phyloP scores from a whole-genome alignment of 176 grass and related monocot species.

The Oryza glumipatula region DNA sequence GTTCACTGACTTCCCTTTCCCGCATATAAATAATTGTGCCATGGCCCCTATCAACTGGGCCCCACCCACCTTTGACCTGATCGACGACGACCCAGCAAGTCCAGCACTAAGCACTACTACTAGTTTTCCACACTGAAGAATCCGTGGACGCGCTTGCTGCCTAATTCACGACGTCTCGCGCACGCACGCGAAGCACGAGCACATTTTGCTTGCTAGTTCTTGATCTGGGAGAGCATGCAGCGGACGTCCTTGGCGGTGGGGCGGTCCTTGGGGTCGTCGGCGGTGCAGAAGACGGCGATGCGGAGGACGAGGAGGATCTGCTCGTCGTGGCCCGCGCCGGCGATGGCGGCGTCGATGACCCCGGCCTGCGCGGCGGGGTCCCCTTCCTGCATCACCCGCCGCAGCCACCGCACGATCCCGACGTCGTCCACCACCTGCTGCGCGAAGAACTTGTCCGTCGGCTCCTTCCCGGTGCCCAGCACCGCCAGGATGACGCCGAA shows the following conservation, averaged over 20 bases:
- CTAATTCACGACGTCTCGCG: background rate
- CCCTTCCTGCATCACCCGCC: conserved; percentile 36
- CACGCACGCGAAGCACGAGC: background rate
- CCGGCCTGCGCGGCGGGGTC: conserved; percentile 23
- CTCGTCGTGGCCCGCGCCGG: conserved; percentile 55
- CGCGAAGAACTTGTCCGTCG: conserved; percentile 70
- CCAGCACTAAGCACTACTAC: background rate
- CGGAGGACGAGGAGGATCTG: conserved; percentile 70
- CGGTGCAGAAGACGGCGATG: conserved; percentile 75
- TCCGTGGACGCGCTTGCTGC: too few species aligned
- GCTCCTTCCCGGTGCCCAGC: conserved; percentile 79
- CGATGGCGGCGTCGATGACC: conserved; percentile 53
- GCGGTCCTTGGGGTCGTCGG: conserved; percentile 60
- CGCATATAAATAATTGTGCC: background rate
- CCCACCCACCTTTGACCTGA: background rate
- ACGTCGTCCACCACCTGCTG: conserved; percentile 57
- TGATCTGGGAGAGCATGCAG: conserved; percentile 72
- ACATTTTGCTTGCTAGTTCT: background rate
- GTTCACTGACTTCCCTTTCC: background rate
- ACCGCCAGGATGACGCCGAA: conserved; percentile 87
- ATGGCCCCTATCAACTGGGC: background rate
- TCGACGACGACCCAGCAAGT: too few species aligned
- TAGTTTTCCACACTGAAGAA: background rate
- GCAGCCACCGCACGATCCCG: conserved; percentile 67
- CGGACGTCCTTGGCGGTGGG: conserved; percentile 69